These are phyloP conservation scores for Aegilops sharonensis DNA, from an alignment of 176 grass and related monocot genomes.

Conservation along the genomic window DNA sequence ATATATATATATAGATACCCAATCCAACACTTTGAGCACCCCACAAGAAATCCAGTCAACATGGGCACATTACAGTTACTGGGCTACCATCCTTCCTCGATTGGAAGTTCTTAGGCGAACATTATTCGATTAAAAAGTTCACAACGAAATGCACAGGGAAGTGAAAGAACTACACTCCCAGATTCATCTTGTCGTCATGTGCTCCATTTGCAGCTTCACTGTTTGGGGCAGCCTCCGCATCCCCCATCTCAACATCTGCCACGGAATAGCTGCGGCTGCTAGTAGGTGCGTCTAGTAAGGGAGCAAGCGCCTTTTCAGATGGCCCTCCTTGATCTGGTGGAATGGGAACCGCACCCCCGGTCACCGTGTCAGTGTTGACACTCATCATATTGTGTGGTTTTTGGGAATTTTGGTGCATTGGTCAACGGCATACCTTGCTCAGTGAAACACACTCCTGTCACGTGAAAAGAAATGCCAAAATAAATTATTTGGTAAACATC, in stretches of 20 bases:
- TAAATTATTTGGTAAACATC: neutral
- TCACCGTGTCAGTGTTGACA: conserved; percentile 58
- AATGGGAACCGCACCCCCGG: neutral
- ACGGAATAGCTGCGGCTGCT: conserved; percentile 28
- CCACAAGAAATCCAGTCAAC: neutral
- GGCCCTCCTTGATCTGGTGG: conserved; percentile 28
- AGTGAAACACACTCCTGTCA: conserved; percentile 88
- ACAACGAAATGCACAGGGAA: neutral
- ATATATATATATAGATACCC: neutral
- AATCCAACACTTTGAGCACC: neutral
- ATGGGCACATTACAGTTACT: neutral
- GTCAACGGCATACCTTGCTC: conserved; percentile 88
- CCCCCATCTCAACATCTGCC: conserved; percentile 27
- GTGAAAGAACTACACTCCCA: conserved; percentile 3
- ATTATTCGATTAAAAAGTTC: neutral
- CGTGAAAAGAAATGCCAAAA: neutral
- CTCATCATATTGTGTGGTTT: conserved; percentile 67
- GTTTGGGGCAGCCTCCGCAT: conserved; percentile 19
- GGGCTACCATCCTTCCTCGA: neutral
- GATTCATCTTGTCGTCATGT: conserved; percentile 27
- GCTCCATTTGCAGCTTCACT: conserved; percentile 23
- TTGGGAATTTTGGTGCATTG: conserved; percentile 54
- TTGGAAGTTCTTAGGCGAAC: neutral
- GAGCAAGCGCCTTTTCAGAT: neutral
- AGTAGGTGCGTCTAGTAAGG: neutral